Percentiles rank a stretch among this genome's conserved stretches.
These are phyloP conservation scores for Alnus rubra DNA, from an alignment of 306 rosid genomes.

Conservation along the genomic window DNA sequence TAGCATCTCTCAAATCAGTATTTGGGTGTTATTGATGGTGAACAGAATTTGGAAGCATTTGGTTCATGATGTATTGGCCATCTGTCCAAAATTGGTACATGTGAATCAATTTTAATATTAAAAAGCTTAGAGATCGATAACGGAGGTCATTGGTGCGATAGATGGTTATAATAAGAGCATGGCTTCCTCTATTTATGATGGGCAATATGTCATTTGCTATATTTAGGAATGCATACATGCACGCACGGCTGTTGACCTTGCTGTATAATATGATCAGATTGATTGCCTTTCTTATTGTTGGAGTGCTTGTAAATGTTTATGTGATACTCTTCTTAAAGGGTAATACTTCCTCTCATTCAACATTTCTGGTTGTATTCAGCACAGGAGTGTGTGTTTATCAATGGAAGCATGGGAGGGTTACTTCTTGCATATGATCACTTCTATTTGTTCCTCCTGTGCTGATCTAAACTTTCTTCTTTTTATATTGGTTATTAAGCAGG, in stretches of 20 bases:
- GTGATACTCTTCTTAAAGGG: background rate
- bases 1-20: no score
- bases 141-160: background rate
- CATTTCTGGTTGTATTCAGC: background rate
- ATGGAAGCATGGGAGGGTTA: background rate
- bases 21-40: no score
- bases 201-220: background rate
- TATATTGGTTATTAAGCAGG: slow-evolving; percentile 34
- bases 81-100: background rate
- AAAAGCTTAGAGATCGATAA: background rate
- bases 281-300: background rate
- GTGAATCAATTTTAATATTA: background rate
- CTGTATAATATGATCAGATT: background rate
- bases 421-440: background rate
- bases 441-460: background rate
- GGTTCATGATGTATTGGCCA: background rate
- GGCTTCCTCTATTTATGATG: background rate
- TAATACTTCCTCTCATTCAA: background rate
- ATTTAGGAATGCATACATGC: background rate
- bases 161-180: background rate
- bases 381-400: background rate
- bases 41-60: background rate
- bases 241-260: background rate
- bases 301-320: background rate
- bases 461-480: background rate